Base-by-base conservation (phyloP, 345 rosid species). In the Salix exigua region DNA sequence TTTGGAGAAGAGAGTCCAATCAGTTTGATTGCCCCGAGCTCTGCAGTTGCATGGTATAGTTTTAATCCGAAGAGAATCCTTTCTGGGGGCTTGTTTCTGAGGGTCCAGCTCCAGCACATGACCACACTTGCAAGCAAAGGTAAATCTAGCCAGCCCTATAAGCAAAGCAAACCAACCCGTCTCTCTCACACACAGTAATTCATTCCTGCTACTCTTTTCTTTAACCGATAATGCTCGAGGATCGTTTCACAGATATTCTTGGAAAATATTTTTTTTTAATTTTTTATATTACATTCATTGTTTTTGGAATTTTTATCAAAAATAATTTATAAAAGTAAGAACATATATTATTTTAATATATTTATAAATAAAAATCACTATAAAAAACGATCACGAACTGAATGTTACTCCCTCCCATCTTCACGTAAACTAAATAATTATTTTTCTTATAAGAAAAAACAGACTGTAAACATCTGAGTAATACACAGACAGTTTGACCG, bases 41-140 rank as follows among this genome's bases (percentile, higher is more conserved):
- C 58, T 50, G 58, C 7, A 2, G 58, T 18, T 17, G 58, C 58
- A 50, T 50, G 58, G 6, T 58, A 25, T 3, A 7, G 63, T n/a
- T 58, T 9, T 23, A 8, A 25, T 58, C 63, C 1, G 3, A 3
- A 58, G 63, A 58, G 63, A 58, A 58, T 58, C 28, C 28, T 58
- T 9, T 9, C 23, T 0, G 62, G 62, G 62, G 28, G 62, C 28
- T 55, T 7, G 62, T n/a, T 2, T 58, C 44, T 40, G 44, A 0
- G 6, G 6, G 37, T 4, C 37, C 37, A 33, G 2, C 13, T 2
- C 44, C 63, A 48, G 33, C 58, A 6, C 21, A 58, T 14, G 53
- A 7, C 51, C 13, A 60, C 76, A 14, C 68, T 26, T 61, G 50
- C 81, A 74, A 80, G 83, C 66, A 70, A 80, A 74, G 58, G 83